Evolutionary conservation across 139 green algal genomes (phyloP), one percentile per base, ranked within the genome.

Genomic region (Asterochloris erici): DNA sequence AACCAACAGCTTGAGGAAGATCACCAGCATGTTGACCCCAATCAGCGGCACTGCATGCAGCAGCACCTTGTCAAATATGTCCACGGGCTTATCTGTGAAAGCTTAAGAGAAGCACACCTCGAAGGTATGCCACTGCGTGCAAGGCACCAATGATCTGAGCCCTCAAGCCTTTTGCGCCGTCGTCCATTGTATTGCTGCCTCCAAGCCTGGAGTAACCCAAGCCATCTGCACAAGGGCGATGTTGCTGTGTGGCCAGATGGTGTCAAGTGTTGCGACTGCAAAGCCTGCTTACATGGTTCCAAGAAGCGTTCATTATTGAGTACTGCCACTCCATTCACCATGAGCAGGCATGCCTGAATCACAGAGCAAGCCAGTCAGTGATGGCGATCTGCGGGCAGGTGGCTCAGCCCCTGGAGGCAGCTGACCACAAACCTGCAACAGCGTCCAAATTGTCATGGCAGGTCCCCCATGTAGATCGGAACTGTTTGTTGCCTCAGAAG

Each of bases 241-340:
- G 38, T 54, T 54, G 38, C 38, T 54, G 38, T 54, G 38, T 54
- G 38, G 38, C 38, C 38, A 54, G 38, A 54, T 54, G 38, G 38
- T 54, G 38, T 54, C 38, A 54, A 54, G 4, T 54, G 38, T 2
- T 54, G 38, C 38, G 2, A 54, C 38, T 54, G 38, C 38, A 54
- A 54, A 54, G 38, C 38, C 38, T 54, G 38, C 38, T 54, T 54
- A 95, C 89, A 90, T 75, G 91, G 89, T 47, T 96, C 92, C n/a
- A 98, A 78, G 79, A 98, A 98, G 0, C 95, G 87, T 1, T 97
- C 91, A 68, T 98, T 97, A 87, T 98, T 97, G 0, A 98, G 82
- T 0, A 98, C 85, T 0, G 94, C 95, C 0, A 96, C 84, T 0
- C 90, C 93, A 73, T 98, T 98, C 6, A 91, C 47, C 9, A 97